phyloP scores from a whole-genome alignment of 768 basidiomycete genomes.

The Pleurotus pulmonarius region DNA sequence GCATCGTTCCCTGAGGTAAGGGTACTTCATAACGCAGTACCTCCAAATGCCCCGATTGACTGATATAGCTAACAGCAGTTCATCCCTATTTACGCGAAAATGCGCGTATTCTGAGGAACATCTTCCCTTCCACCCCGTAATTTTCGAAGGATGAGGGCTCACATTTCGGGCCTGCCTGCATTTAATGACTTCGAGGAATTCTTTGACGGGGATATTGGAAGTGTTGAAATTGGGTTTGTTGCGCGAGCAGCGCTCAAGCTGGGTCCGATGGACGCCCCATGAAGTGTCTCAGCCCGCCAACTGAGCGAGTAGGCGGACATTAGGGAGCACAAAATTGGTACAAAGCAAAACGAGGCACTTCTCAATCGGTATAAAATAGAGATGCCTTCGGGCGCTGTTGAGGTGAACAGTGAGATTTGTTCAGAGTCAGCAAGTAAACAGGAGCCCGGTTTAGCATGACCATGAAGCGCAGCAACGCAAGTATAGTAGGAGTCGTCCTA shows the following conservation, averaged over 20 bases:
- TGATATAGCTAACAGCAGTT: neutral
- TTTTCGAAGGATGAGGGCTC: slow-evolving; percentile 48
- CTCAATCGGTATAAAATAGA: too few relatives aligned
- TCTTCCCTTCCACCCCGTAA: slow-evolving; percentile 65
- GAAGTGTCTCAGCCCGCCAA: neutral
- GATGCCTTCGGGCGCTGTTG: too few relatives aligned
- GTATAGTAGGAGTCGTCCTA: too few relatives aligned
- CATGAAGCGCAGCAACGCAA: too few relatives aligned
- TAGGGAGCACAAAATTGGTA: neutral
- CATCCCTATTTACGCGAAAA: neutral
- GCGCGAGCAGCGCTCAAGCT: neutral
- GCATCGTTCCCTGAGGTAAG: slow-evolving; percentile 8
- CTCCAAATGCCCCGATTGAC: slow-evolving; percentile 36
- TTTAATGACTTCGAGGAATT: slow-evolving; percentile 47
- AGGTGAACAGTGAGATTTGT: too few relatives aligned
- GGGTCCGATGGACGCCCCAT: neutral
- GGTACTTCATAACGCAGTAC: neutral
- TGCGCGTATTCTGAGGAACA: slow-evolving; percentile 68
- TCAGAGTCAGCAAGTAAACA: too few relatives aligned
- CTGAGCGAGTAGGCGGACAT: neutral
- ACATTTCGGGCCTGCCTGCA: slow-evolving; percentile 71
- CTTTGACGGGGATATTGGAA: slow-evolving; percentile 35
- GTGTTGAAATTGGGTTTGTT: neutral
- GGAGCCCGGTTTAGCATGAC: too few relatives aligned
- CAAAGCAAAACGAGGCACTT: too few relatives aligned